Evolutionary conservation across 2,329 filamentous ascomycete species (phyloP).

Genomic region (Colletotrichum zoysiae): DNA sequence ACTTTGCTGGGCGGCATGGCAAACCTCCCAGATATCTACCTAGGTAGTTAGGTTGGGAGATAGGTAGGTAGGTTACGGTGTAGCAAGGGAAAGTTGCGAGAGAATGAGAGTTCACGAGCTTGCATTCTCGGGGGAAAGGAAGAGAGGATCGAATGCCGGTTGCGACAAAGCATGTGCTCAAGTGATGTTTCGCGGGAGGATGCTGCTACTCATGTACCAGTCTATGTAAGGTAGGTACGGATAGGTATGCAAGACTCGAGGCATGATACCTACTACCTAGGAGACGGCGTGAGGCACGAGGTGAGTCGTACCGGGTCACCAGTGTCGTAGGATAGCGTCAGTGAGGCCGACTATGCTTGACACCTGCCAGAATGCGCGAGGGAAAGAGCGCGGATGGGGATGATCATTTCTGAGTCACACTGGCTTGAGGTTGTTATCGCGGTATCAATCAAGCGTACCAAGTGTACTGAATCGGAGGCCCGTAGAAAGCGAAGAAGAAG

Average conservation of each 20-base stretch:
- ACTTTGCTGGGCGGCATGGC: not conserved
- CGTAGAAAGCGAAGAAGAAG: slow-evolving; percentile 10
- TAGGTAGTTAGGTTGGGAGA: slow-evolving; percentile 2
- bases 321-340: not conserved
- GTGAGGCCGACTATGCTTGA: slow-evolving; percentile 8
- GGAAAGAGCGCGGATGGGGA: slow-evolving; percentile 36
- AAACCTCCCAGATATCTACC: not conserved
- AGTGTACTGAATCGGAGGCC: slow-evolving; percentile 3
- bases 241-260: not conserved
- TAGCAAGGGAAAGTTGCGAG: slow-evolving; percentile 1
- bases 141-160: slow-evolving; percentile 2
- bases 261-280: not conserved
- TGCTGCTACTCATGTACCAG: no score
- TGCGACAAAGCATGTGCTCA: slow-evolving; percentile 15
- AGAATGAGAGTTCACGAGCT: slow-evolving; percentile 15
- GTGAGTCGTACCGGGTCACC: not conserved
- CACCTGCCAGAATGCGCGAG: slow-evolving; percentile 15
- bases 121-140: slow-evolving; percentile 5
- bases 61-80: not conserved
- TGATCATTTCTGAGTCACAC: slow-evolving; percentile 25
- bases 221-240: no score
- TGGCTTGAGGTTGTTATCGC: slow-evolving; percentile 26
- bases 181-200: not conserved
- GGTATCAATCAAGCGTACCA: slow-evolving; percentile 13
- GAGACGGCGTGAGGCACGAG: not conserved